Conservation (phyloP, 192 early-diverging fungal species). For the Umbelopsis sp. region DNA sequence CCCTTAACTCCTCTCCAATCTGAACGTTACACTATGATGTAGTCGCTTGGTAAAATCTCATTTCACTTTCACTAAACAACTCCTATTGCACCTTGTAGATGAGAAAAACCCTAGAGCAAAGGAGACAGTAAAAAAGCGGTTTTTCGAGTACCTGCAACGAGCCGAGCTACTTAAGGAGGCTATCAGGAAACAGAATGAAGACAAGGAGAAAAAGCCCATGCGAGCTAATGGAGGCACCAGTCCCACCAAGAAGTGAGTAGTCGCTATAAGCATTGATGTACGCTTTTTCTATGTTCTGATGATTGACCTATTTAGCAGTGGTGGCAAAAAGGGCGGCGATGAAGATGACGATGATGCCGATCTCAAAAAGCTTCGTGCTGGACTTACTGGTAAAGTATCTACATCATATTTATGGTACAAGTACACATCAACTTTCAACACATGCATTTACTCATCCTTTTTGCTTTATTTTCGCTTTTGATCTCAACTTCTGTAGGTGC, state of each 20-base stretch:
- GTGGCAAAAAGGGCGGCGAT: conserved; percentile 37
- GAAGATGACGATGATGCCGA: conserved; percentile 70
- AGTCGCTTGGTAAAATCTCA: too few relatives aligned
- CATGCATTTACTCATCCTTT: conserved; percentile 17
- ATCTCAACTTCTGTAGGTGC: conserved; percentile 53
- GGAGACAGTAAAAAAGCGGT: conserved; percentile 83
- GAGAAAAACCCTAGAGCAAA: conserved; percentile 93
- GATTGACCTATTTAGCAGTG: neutral
- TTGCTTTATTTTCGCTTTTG: conserved; percentile 3
- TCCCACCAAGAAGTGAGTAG: conserved; percentile 42
- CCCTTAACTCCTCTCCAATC: too few relatives aligned
- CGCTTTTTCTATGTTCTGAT: conserved; percentile 11
- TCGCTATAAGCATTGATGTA: conserved; percentile 27
- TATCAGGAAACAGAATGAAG: conserved; percentile 72
- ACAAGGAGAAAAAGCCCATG: conserved; percentile 63
- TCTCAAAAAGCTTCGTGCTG: conserved; percentile 74
- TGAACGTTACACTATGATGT: too few relatives aligned
- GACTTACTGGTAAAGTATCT: conserved; percentile 49
- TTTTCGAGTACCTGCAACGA: conserved; percentile 91
- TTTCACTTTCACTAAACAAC: neutral
- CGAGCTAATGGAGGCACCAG: conserved; percentile 54
- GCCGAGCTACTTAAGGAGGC: conserved; percentile 94
- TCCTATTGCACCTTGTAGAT: conserved; percentile 51
- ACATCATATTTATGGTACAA: neutral
- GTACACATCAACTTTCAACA: neutral